Percentiles rank a stretch among this genome's conserved stretches.
phyloP scores from a whole-genome alignment of 805 yeast genomes.

The Tetrapisispora phaffii region DNA sequence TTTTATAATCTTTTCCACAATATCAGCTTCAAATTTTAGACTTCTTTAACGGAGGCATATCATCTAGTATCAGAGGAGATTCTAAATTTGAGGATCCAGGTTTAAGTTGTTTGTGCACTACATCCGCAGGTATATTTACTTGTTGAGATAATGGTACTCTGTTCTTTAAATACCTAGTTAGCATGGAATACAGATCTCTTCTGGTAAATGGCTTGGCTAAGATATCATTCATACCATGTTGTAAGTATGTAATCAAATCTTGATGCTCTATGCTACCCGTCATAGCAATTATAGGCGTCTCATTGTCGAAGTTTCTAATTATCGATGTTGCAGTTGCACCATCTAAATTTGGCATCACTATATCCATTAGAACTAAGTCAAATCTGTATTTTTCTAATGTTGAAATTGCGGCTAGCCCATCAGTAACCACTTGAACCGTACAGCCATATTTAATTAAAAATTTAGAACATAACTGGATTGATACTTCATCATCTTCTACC shows the following conservation, averaged over 20 bases:
- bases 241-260: slow-evolving; percentile 68
- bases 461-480: slow-evolving; percentile 74
- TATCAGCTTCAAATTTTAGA: background rate
- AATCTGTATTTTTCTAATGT: slow-evolving; percentile 61
- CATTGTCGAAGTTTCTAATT: slow-evolving; percentile 71
- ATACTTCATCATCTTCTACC: slow-evolving; percentile 74
- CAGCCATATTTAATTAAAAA: slow-evolving; percentile 83
- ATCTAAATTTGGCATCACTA: slow-evolving; percentile 80
- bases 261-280: slow-evolving; percentile 80
- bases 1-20: too few species aligned
- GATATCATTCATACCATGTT: slow-evolving; percentile 87
- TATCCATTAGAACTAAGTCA: slow-evolving; percentile 77
- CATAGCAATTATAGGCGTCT: slow-evolving; percentile 90
- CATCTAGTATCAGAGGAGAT: background rate
- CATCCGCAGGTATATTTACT: background rate
- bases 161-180: slow-evolving; percentile 60
- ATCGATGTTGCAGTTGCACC: slow-evolving; percentile 88
- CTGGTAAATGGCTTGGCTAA: slow-evolving; percentile 90
- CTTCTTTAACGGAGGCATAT: slow-evolving; percentile 1
- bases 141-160: slow-evolving; percentile 32
- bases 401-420: slow-evolving; percentile 81
- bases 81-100: background rate
- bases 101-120: background rate
- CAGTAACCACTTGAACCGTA: slow-evolving; percentile 83
- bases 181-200: slow-evolving; percentile 67